Conservation (phyloP, 208 protist species). For the Balamuthia mandrillaris region DNA sequence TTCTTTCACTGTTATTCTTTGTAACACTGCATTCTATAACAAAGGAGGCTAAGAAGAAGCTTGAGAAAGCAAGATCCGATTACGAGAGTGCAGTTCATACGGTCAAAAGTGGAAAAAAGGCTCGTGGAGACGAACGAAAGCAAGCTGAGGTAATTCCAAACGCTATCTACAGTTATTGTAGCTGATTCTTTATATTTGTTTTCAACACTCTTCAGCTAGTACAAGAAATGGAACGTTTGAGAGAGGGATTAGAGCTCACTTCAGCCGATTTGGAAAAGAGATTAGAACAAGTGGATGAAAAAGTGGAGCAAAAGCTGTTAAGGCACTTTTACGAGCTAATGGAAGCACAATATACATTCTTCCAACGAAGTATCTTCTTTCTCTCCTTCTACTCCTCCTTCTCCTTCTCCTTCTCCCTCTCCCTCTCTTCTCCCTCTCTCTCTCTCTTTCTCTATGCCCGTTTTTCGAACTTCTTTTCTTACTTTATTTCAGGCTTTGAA, state of each 20-base stretch:
- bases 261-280: not conserved
- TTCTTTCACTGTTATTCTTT: too few species aligned
- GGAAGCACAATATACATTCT: not conserved
- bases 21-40: too few species aligned
- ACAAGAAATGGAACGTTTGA: not conserved
- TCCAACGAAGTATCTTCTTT: not conserved
- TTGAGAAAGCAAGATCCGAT: not conserved
- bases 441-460: not conserved
- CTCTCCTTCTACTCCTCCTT: not conserved
- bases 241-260: not conserved
- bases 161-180: not conserved
- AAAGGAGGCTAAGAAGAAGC: slow-evolving; percentile 15
- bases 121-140: not conserved
- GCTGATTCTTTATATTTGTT: not conserved
- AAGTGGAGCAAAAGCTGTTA: slow-evolving; percentile 6
- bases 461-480: not conserved
- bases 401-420: not conserved
- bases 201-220: not conserved
- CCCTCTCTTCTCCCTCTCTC: not conserved
- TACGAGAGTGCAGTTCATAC: slow-evolving; percentile 5
- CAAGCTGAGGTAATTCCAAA: not conserved
- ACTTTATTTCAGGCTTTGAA: not conserved
- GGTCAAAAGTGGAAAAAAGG: not conserved
- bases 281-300: not conserved
- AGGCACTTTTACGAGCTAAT: slow-evolving; percentile 9